These are phyloP conservation scores for Calamus simplicifolius DNA, from an alignment of 176 grass and related monocot genomes.

Conservation along the genomic window DNA sequence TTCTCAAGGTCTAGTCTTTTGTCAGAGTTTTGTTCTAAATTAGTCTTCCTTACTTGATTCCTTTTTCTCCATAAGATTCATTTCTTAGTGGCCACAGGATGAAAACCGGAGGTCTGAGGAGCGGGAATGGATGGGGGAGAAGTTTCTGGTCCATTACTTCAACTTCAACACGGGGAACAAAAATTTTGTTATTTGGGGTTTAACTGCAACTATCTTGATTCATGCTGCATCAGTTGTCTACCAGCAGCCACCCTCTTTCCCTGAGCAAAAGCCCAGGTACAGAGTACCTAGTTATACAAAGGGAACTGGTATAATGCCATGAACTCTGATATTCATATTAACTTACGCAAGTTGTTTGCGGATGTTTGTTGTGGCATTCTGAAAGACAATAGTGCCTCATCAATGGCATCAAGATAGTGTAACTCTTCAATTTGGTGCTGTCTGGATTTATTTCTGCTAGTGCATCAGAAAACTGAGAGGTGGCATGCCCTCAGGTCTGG, in stretches of 20 bases:
- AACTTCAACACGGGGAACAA: slow-evolving; percentile 25
- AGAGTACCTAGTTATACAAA: slow-evolving; percentile 27
- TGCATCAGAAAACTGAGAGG: no score
- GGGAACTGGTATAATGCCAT: slow-evolving; percentile 41
- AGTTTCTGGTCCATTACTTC: slow-evolving; percentile 45
- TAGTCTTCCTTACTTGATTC: background rate
- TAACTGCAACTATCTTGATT: slow-evolving; percentile 60
- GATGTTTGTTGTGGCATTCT: no score
- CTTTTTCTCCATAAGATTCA: background rate
- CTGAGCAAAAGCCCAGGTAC: slow-evolving; percentile 40
- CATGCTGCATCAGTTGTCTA: slow-evolving; percentile 53
- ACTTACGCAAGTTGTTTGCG: no score
- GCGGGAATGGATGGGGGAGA: slow-evolving; percentile 59
- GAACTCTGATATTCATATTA: background rate
- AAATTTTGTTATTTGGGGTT: slow-evolving; percentile 57
- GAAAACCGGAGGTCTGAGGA: slow-evolving; percentile 43
- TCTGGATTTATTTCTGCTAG: no score
- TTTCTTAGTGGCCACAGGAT: slow-evolving; percentile 22
- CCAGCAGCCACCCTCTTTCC: slow-evolving; percentile 36
- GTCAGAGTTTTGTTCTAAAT: no score
- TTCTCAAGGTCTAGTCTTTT: slow-evolving; percentile 48
- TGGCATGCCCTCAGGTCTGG: no score
- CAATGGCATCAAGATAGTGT: no score
- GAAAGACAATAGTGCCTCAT: no score
- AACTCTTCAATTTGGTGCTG: no score